Evolutionary conservation across 306 rosid genomes (phyloP).

Genomic region (Luffa aegyptiaca): DNA sequence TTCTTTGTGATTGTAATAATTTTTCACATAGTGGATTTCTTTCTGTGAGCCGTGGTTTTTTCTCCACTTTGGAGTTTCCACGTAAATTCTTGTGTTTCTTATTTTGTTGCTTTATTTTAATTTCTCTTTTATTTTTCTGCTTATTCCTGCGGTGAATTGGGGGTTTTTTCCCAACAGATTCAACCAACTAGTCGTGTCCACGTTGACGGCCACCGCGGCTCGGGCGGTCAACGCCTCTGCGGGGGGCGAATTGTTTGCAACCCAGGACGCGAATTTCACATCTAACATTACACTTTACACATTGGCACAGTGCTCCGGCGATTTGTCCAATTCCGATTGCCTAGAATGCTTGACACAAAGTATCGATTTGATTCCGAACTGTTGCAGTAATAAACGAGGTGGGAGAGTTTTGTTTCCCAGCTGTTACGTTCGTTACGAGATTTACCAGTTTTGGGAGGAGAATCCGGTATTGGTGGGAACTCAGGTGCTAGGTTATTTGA

Average conservation of each 20-base stretch:
- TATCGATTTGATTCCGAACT: not conserved
- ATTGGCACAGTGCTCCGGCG: constrained; percentile 29
- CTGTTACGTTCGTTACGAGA: constrained; percentile 22
- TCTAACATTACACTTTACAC: not conserved
- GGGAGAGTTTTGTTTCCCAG: constrained; percentile 18
- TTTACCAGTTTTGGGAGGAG: not conserved
- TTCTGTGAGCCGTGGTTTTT: too few species aligned
- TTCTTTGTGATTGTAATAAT: too few species aligned
- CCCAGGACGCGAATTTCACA: not conserved
- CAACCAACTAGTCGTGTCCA: not conserved
- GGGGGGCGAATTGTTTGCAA: not conserved
- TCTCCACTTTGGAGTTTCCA: too few species aligned
- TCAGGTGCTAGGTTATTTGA: too few species aligned
- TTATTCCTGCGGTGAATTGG: too few species aligned
- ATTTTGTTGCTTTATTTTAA: too few species aligned
- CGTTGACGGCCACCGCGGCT: not conserved
- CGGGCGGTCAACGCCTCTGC: not conserved
- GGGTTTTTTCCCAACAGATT: too few species aligned
- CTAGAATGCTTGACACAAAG: not conserved
- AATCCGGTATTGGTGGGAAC: too few species aligned
- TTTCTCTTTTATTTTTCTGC: too few species aligned
- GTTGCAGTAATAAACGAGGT: constrained; percentile 12
- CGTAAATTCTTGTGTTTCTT: too few species aligned
- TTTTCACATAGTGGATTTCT: too few species aligned
- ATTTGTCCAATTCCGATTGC: constrained; percentile 14